Evolutionary conservation across 2,329 filamentous ascomycete genomes (phyloP), one percentile per base, ranked within the genome.

Genomic region (Phoma sp.): DNA sequence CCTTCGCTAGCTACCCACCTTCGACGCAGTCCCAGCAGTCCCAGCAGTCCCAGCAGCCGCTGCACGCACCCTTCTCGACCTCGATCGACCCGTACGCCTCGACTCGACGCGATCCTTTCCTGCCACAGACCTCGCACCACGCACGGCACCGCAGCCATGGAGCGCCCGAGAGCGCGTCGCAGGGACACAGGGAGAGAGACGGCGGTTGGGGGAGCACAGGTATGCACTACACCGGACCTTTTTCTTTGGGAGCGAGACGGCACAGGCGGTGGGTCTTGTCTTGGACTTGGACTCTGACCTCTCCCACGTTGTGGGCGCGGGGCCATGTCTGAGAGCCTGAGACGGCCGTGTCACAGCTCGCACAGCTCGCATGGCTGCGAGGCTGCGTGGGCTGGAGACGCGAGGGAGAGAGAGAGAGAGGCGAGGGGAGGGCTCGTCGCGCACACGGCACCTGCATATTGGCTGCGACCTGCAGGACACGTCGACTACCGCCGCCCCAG

Each of bases 81-180:
- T 68, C 75, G 33, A 56, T 57, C 50, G 80, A 82, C 60, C 77
- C 79, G 21, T 81, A 82, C 58, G 74, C 78, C 5, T 74, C 79
- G 51, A 69, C 75, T 43, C 76, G 73, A 53, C 76, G 77, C 70
- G 79, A 82, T 61, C 77, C 79, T 10, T 82, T 82, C 64, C 65
- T 79, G 35, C 75, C 78, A 6, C 65, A 70, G 13, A 45, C 59
- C 19, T 60, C 74, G 33, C 69, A 75, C 36, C 73, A 75, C 57
- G 64, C 32, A 43, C 73, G 78, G 48, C 70, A 72, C 64, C 74
- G 68, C 51, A 80, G 78, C 63, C 74, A 78, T 58, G 77, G 76
- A 38, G 48, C 67, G 8, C 64, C 65, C 47, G 69, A 61, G 27
- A 64, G 73, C 8, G 49, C 65, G 46, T 60, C 66, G 27, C 61